phyloP scores from a whole-genome alignment of 352 stramenopile genomes.

The Phytophthora litchii region DNA sequence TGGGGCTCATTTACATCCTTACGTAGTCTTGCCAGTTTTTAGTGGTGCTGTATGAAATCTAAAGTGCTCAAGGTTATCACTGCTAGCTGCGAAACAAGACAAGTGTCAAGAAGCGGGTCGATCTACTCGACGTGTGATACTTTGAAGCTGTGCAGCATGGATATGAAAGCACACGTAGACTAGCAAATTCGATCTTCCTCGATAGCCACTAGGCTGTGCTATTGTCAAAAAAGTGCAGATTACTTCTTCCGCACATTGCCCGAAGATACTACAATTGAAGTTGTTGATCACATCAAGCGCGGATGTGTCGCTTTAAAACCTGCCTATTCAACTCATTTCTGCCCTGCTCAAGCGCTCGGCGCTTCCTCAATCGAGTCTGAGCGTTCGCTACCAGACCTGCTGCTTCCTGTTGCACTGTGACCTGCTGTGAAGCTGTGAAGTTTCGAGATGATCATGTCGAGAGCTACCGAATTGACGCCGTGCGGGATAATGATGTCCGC shows the following conservation, averaged over 20 bases:
- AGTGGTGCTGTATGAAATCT: neutral
- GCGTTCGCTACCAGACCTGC: conserved; percentile 47
- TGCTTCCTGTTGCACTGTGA: conserved; percentile 45
- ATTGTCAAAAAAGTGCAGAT: conserved; percentile 11
- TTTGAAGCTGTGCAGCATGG: conserved; percentile 9
- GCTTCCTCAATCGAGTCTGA: conserved; percentile 45
- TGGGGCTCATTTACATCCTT: conserved; percentile 29
- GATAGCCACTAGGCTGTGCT: no score
- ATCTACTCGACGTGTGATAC: conserved; percentile 5
- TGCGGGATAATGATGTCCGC: conserved; percentile 96
- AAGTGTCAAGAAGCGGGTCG: no score
- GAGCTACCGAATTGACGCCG: conserved; percentile 92
- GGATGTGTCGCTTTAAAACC: conserved; percentile 17
- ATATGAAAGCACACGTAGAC: conserved; percentile 5
- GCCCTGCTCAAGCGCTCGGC: conserved; percentile 15
- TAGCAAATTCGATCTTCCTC: no score
- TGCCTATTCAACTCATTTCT: conserved; percentile 23
- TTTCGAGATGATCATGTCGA: conserved; percentile 94
- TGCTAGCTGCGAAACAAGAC: no score
- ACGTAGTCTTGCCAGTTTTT: conserved; percentile 5
- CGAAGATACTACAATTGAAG: conserved; percentile 28
- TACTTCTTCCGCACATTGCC: conserved; percentile 17
- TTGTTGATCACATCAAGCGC: conserved; percentile 26
- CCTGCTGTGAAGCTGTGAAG: conserved; percentile 78
- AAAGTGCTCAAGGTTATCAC: no score